A percentile compares a stretch with the other conserved stretches of the same genome.
Conservation (phyloP, 257 asterid species). For the Nicotiana obtusifolia region DNA sequence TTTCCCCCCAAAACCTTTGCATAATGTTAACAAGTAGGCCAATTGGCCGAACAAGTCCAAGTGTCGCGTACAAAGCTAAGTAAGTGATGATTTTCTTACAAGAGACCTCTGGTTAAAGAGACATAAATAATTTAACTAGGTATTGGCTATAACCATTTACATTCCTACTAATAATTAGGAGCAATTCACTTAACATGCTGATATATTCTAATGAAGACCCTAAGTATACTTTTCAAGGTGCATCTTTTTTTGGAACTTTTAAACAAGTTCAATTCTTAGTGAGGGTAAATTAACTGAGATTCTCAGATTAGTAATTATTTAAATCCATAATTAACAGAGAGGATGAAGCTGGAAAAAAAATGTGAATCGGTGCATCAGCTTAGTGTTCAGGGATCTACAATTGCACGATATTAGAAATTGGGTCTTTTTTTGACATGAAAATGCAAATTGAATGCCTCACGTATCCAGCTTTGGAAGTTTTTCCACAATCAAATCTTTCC, state of each 20-base stretch:
- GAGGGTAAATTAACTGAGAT: background rate
- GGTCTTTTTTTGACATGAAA: background rate
- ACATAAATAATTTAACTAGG: too few species aligned
- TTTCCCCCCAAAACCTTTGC: too few species aligned
- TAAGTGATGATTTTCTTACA: too few species aligned
- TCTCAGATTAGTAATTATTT: background rate
- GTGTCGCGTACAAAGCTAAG: too few species aligned
- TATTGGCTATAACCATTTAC: too few species aligned
- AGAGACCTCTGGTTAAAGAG: too few species aligned
- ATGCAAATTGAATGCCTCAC: background rate
- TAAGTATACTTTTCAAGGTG: background rate
- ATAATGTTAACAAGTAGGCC: too few species aligned
- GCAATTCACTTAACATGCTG: too few species aligned
- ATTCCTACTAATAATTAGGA: too few species aligned
- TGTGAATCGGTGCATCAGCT: background rate
- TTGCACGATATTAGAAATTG: background rate
- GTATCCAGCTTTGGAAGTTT: background rate
- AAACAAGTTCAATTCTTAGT: background rate
- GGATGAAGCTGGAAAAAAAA: background rate
- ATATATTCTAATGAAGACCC: too few species aligned
- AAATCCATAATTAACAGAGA: background rate
- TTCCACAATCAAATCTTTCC: constrained; percentile 1
- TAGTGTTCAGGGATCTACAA: background rate
- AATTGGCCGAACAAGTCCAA: too few species aligned
- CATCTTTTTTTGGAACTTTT: background rate